Evolutionary conservation across 2,329 filamentous ascomycete genomes (phyloP).

Genomic region (Fusarium staphyleae): DNA sequence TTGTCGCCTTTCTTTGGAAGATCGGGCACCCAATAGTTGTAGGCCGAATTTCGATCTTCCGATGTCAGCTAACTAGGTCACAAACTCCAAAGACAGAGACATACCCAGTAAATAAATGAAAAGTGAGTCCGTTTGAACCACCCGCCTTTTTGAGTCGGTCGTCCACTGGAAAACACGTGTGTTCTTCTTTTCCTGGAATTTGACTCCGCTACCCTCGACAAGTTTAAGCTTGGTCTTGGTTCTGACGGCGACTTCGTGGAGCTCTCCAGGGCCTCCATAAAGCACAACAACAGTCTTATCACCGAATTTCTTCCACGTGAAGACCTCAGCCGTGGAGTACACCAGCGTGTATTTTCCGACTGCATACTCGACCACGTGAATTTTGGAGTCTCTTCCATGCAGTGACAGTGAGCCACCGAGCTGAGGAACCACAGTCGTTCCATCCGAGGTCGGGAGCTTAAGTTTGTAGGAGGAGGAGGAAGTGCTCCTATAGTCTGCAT

Average conservation of each 20-base stretch:
- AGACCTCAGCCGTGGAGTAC: slow-evolving; percentile 74
- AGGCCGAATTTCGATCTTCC: slow-evolving; percentile 68
- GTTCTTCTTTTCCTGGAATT: slow-evolving; percentile 27
- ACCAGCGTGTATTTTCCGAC: slow-evolving; percentile 65
- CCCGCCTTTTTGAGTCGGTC: slow-evolving; percentile 40
- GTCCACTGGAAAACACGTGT: slow-evolving; percentile 45
- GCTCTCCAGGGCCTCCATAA: slow-evolving; percentile 68
- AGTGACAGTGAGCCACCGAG: slow-evolving; percentile 63
- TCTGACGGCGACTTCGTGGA: slow-evolving; percentile 66
- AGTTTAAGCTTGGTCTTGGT: slow-evolving; percentile 23
- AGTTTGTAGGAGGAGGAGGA: slow-evolving; percentile 68
- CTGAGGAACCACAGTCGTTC: slow-evolving; percentile 62
- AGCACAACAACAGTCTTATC: slow-evolving; percentile 67
- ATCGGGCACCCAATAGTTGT: slow-evolving; percentile 73
- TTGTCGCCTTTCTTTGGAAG: slow-evolving; percentile 47
- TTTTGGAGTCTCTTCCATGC: slow-evolving; percentile 70
- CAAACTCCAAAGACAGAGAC: not conserved
- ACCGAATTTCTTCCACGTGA: slow-evolving; percentile 71
- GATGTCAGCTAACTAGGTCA: not conserved
- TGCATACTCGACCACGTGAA: slow-evolving; percentile 72
- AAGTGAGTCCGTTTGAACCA: slow-evolving; percentile 49
- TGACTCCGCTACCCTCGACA: slow-evolving; percentile 42
- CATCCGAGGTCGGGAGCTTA: slow-evolving; percentile 63
- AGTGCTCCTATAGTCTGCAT: slow-evolving; percentile 68
- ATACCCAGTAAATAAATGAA: slow-evolving; percentile 51